These are phyloP conservation scores for Spathaspora jeffriesii DNA, from an alignment of 1,139 yeast species.

Conservation along the genomic window DNA sequence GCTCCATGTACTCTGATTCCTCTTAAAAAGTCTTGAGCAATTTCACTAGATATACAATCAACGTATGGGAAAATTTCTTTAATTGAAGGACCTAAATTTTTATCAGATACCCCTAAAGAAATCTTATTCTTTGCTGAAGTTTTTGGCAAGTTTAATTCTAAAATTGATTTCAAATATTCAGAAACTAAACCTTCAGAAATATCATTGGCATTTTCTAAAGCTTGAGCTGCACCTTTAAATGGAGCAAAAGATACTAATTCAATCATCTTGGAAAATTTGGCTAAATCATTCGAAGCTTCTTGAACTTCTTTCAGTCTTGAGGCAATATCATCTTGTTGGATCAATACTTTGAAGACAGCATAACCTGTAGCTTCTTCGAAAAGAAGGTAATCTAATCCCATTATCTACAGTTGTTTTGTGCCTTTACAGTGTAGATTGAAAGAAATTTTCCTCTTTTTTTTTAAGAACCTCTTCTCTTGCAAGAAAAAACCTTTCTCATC, in stretches of 20 bases:
- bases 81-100: constrained; percentile 94
- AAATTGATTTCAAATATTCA: constrained; percentile 84
- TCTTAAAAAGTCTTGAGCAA: constrained; percentile 93
- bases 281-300: constrained; percentile 84
- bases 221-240: constrained; percentile 99
- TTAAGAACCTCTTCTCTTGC: constrained; percentile 7
- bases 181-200: constrained; percentile 96
- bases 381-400: constrained; percentile 86
- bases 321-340: constrained; percentile 95
- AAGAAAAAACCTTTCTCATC: constrained; percentile 15
- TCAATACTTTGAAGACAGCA: constrained; percentile 90
- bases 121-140: constrained; percentile 68
- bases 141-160: constrained; percentile 92
- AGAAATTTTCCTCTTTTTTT: constrained; percentile 7
- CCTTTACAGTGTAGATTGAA: neutral
- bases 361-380: constrained; percentile 99
- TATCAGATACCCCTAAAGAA: constrained; percentile 87
- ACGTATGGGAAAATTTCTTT: constrained; percentile 87
- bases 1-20: constrained; percentile 92
- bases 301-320: constrained; percentile 93
- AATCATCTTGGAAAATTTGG: constrained; percentile 87
- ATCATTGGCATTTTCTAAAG: constrained; percentile 96
- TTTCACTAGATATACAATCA: constrained; percentile 88
- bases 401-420: constrained; percentile 27
- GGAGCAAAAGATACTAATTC: constrained; percentile 97